phyloP scores from a whole-genome alignment of 208 protist genomes.

The Crithidia brevicula region DNA sequence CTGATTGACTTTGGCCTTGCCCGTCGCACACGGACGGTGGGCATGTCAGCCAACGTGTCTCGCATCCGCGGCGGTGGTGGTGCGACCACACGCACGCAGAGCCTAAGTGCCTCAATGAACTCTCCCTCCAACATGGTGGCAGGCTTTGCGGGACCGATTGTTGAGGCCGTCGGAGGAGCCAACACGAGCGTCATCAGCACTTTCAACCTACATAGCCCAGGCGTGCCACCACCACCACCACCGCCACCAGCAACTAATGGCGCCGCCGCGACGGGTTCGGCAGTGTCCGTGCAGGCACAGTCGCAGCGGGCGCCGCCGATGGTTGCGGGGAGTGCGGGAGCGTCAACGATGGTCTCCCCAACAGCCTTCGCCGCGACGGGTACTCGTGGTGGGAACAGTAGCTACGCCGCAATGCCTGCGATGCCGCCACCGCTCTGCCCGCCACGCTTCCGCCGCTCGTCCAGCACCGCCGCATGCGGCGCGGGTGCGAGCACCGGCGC shows the following conservation, averaged over 20 bases:
- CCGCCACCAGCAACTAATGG: neutral
- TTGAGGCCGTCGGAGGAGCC: too few relatives aligned
- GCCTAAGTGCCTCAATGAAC: conserved; percentile 13
- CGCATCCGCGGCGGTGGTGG: conserved; percentile 2
- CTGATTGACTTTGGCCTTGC: conserved; percentile 86
- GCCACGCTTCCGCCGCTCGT: conserved; percentile 3
- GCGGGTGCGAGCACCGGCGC: neutral
- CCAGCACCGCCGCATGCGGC: conserved; percentile 9
- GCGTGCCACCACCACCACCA: neutral
- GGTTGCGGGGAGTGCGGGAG: neutral
- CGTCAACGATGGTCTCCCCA: too few relatives aligned
- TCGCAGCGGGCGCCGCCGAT: neutral
- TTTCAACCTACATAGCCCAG: too few relatives aligned
- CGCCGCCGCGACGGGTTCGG: too few relatives aligned
- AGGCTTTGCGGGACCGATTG: neutral
- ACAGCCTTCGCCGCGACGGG: too few relatives aligned
- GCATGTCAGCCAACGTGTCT: neutral
- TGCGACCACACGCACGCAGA: conserved; percentile 1
- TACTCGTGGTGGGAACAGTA: conserved; percentile 10
- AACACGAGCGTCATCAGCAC: too few relatives aligned
- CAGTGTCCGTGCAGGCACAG: too few relatives aligned
- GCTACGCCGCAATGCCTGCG: conserved; percentile 3
- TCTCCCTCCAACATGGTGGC: conserved; percentile 3
- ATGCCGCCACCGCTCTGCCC: conserved; percentile 10
- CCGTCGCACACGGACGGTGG: conserved; percentile 41